Evolutionary conservation across 2,329 filamentous ascomycete species (phyloP), one percentile per base, ranked within the genome.

Genomic region (Zasmidium citrigriseum): DNA sequence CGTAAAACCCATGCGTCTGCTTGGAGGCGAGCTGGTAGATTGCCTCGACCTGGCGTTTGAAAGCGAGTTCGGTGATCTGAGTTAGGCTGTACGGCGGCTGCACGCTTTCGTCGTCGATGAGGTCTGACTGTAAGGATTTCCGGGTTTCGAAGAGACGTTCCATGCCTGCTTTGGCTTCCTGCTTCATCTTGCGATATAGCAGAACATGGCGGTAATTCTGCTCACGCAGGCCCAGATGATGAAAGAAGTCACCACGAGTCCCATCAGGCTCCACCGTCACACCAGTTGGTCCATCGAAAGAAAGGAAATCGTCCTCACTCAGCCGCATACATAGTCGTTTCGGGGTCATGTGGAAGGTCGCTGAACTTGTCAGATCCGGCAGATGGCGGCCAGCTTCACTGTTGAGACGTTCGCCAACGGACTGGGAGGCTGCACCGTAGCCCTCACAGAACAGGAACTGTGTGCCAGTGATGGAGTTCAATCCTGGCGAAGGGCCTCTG

Each of bases 121-220:
- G 48, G 18, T 61, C 57, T 52, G 57, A 45, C 23, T 59, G 54
- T 41, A 65, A 51, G 12, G 55, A 65, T 7, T 59, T 54, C 22
- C 57, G 57, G 22, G 46, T 57, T 4, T 57, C 51, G 46, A 64
- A 65, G 14, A 65, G 58, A 34, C 63, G 57, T 24, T 60, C 49
- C 63, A 65, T 64, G 34, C 59, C 63, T 5, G 51, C 59, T 24
- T 53, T 58, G 14, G 63, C 63, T 60, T 65, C 63, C 49, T 54
- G 24, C 61, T 65, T 64, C 63, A 65, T 64, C 46, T 49, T 55
- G 21, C 53, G 53, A 49, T 65, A 65, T 10, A 65, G 38, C 34
- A 60, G 48, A 16, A 54, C 45, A 38, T 65, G 63, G 16, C 63
- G 57, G 41, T 61, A 60, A 7, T 48, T 59, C 12, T 25, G 52